Base-by-base conservation (phyloP, 2,329 filamentous ascomycete genomes). In the Aspergillus luchuensis region DNA sequence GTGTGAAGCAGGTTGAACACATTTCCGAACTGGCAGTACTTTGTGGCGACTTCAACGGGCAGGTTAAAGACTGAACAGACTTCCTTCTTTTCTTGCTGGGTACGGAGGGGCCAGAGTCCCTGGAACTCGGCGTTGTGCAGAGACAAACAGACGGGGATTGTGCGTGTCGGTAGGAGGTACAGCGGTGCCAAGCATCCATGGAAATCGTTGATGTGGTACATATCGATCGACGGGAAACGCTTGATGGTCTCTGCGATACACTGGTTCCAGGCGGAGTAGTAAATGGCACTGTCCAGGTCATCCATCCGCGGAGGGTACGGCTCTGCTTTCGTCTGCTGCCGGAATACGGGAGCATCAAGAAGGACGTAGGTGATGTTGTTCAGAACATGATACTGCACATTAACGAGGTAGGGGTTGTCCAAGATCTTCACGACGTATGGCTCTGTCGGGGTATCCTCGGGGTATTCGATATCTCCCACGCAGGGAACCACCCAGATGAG, bases 121-220 rank as follows among this genome's bases (percentile, higher is more conserved):
- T 89, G 87, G 67, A 89, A 89, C 65, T 89, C 87, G 57, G 87
- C 87, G 63, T 89, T 89, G 71, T 89, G 87, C 11, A 89, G 82
- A 0, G 86, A 88, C 13, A 89, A 74, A 65, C 84, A 87, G 63
- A 81, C 81, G 2, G 86, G 86, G 39, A 89, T 82, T 0, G 84
- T 85, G 62, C 83, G 53, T 4, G 23, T 74, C 0, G 87, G 87
- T 2, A 89, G 80, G 15, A 89, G 78, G 70, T 89, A 87, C 0
- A 89, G 77, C 4, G 87, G 86, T 41, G 87, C 87, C 8, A 85
- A 71, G 3, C 85, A 82, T 57, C 85, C 85, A 64, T 88, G 85
- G 69, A 87, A 88, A 66, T 87, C 85, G 72, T 88, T 88, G 73
- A 87, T 85, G 69, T 88, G 85, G 70, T 88, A 88, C 17, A 87